Evolutionary conservation across 163 green algal species (phyloP).

Genomic region (Trebouxia gelatinosa): DNA sequence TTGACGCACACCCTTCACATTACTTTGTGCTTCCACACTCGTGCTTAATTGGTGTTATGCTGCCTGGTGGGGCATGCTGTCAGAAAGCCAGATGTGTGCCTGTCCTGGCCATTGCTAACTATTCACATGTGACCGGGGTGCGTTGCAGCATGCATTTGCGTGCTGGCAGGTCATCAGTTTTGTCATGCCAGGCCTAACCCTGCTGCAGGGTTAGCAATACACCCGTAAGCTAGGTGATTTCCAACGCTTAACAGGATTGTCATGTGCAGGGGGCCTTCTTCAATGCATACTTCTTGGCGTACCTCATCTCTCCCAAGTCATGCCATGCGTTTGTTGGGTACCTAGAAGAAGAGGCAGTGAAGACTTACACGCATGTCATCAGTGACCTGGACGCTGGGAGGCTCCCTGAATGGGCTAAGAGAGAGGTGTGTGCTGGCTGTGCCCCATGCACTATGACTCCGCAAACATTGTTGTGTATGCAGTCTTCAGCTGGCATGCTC

Average conservation of each 20-base stretch:
- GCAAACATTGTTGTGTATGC: neutral
- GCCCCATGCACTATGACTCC: neutral
- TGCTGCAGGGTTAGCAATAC: no score
- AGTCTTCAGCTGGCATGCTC: no score
- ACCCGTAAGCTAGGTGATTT: no score
- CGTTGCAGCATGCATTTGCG: no score
- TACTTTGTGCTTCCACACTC: no score
- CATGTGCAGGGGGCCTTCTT: conserved; percentile 77
- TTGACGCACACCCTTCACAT: no score
- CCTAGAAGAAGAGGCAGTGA: conserved; percentile 80
- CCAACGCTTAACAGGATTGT: neutral
- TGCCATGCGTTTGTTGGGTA: conserved; percentile 91
- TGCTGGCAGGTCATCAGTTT: neutral
- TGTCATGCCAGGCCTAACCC: neutral
- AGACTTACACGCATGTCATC: conserved; percentile 42
- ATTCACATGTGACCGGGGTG: no score
- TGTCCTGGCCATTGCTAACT: no score
- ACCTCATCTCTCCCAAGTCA: conserved; percentile 76
- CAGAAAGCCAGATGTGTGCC: no score
- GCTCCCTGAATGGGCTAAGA: conserved; percentile 43
- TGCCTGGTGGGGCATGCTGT: no score
- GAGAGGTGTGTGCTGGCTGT: neutral
- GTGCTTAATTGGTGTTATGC: no score
- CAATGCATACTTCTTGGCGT: conserved; percentile 82
- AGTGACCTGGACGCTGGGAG: conserved; percentile 53